These are phyloP conservation scores for Kappamyces sp. DNA, from an alignment of 192 early-diverging fungal genomes.

Conservation along the genomic window DNA sequence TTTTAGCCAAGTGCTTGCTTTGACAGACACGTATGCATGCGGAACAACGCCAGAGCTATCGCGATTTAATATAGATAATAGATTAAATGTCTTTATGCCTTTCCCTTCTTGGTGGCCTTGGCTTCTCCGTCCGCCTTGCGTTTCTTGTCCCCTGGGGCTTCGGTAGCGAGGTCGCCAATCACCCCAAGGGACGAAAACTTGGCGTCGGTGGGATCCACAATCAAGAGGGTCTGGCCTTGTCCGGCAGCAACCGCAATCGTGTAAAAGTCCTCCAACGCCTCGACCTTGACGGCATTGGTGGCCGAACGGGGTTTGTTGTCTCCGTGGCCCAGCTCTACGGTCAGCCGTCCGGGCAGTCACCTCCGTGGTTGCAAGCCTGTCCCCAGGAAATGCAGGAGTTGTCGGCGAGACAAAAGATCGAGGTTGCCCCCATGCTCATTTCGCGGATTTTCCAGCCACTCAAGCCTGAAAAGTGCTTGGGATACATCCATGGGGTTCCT, in stretches of 20 bases:
- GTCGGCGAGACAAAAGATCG: neutral
- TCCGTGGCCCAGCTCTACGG: neutral
- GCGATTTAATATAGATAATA: too few relatives aligned
- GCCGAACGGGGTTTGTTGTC: neutral
- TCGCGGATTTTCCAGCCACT: neutral
- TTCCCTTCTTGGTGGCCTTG: too few relatives aligned
- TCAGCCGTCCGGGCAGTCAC: neutral
- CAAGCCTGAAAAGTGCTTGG: slow-evolving; percentile 2
- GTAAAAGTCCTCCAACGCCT: neutral
- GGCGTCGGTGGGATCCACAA: neutral
- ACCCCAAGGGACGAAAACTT: neutral
- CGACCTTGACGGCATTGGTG: slow-evolving; percentile 8
- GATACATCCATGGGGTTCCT: slow-evolving; percentile 2
- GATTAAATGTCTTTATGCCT: too few relatives aligned
- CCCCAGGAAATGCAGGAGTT: slow-evolving; percentile 5
- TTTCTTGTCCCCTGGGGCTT: neutral
- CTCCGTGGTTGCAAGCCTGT: neutral
- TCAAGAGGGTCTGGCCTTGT: neutral
- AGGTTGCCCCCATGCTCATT: neutral
- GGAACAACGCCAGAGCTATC: too few relatives aligned
- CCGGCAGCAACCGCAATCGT: neutral
- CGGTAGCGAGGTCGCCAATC: neutral
- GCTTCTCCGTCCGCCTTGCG: too few relatives aligned
- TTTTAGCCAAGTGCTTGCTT: too few relatives aligned
- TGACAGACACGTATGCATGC: too few relatives aligned